Base-by-base conservation (phyloP, 2,329 filamentous ascomycete genomes). In the Alternaria postmessia region DNA sequence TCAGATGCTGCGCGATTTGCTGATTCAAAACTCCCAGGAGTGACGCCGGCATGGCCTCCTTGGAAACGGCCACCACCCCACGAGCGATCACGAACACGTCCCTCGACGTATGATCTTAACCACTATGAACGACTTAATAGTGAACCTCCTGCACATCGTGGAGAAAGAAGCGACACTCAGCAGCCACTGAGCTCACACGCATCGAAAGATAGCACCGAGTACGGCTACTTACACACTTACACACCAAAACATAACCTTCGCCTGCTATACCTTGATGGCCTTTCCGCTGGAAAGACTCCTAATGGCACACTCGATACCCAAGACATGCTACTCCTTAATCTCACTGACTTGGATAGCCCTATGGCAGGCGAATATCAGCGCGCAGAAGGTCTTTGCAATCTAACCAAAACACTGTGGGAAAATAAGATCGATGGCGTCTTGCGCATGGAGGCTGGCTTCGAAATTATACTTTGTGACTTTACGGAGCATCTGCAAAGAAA, bases 301-400 rank as follows among this genome's bases (percentile, higher is more conserved):
- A 86, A 88, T 70, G 90, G 90, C 4, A 91, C 89, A 0, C 81
- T 92, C 3, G 90, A 92, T 69, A 83, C 86, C 0, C 89, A 91
- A 68, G 89, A 92, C 68, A 71, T 83, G 1, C 70, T 92, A 0
- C 80, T 93, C 2, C 80, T 85, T 7, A 82, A 83, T 54, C 48
- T 72, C 28, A 71, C 48, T 16, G 34, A 43, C 2, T 51, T 44
- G 3, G 26, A 51, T 6, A 53, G 64, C 16, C 64, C 64, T n/a
- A 77, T 81, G 64, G 79, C 78, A 44, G 89, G 62, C 16, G 70
- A 92, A 54, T 66, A 62, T 5, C 72, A 76, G 2, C 85, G 89
- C 7, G 89, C 88, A 0, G 49, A 67, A 1, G 80, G 81, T 1
- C 75, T 91, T 1, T 92, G 90, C 73, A 75, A 82, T 0, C 66